These are phyloP conservation scores for Vicia faba DNA, from an alignment of 306 rosid genomes.

Conservation along the genomic window DNA sequence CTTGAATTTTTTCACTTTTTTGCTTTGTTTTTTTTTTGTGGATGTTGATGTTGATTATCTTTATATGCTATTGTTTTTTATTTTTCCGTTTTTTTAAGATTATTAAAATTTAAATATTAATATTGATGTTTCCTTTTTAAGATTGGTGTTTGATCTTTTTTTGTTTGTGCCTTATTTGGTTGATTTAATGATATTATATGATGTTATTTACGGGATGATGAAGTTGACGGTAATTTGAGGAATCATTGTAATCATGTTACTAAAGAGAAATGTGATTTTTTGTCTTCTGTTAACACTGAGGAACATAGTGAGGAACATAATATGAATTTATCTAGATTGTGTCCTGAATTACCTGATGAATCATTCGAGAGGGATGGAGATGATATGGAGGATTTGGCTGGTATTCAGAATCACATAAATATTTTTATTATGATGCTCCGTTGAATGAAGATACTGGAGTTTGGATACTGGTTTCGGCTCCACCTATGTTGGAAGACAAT, in stretches of 20 bases:
- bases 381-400: constrained; percentile 37
- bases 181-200: constrained; percentile 24
- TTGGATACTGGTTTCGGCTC: constrained; percentile 98
- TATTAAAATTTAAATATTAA: not conserved
- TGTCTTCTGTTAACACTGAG: constrained; percentile 29
- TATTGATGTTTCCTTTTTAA: constrained; percentile 12
- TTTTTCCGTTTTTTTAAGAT: not conserved
- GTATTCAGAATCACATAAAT: constrained; percentile 54
- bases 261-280: constrained; percentile 34
- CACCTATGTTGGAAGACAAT: constrained; percentile 85
- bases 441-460: constrained; percentile 81
- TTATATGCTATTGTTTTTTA: not conserved
- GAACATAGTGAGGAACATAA: no score
- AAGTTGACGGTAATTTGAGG: constrained; percentile 32
- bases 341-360: constrained; percentile 43
- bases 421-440: constrained; percentile 77
- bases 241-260: constrained; percentile 8
- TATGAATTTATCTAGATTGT: constrained; percentile 36
- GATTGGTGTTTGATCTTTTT: not conserved
- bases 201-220: constrained; percentile 43
- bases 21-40: constrained; percentile 6
- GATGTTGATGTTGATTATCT: constrained; percentile 13
- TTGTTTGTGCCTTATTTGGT: constrained; percentile 11
- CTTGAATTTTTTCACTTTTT: constrained; percentile 10
- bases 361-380: constrained; percentile 38